These are phyloP conservation scores for Coemansia sp. DNA, from an alignment of 192 early-diverging fungal species.

Conservation along the genomic window DNA sequence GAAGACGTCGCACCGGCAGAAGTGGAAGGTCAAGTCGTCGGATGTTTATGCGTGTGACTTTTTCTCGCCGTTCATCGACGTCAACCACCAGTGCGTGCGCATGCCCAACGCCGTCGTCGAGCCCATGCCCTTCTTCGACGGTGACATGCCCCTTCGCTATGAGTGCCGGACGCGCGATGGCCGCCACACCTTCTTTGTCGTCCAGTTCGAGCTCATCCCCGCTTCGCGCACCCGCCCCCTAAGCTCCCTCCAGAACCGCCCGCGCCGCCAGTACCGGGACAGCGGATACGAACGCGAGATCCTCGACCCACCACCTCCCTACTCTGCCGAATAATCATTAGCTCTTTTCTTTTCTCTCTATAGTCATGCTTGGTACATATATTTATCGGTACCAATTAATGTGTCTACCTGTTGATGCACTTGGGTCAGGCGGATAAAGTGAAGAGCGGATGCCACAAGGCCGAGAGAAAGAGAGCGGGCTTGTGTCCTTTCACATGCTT, in stretches of 20 bases:
- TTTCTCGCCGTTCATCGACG: conserved; percentile 54
- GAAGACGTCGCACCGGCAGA: conserved; percentile 45
- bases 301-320: conserved; percentile 52
- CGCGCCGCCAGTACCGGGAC: conserved; percentile 49
- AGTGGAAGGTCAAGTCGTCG: conserved; percentile 41
- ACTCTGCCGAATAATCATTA: conserved; percentile 35
- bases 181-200: conserved; percentile 48
- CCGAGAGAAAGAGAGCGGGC: not conserved
- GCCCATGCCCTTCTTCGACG: conserved; percentile 54
- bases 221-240: conserved; percentile 41
- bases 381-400: not conserved
- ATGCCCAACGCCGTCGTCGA: conserved; percentile 54
- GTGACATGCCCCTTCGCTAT: conserved; percentile 51
- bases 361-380: not conserved
- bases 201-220: conserved; percentile 55
- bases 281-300: conserved; percentile 54
- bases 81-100: conserved; percentile 56
- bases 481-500: not conserved
- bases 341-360: not conserved
- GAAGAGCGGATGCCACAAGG: not conserved
- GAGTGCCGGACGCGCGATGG: conserved; percentile 49
- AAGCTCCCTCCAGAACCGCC: conserved; percentile 27
- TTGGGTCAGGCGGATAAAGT: not conserved
- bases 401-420: not conserved
- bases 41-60: conserved; percentile 52